A percentile compares a stretch with the other conserved stretches of the same genome.
Evolutionary conservation across 2,329 filamentous ascomycete species (phyloP).

Genomic region (Sarocladiaceae sp.): DNA sequence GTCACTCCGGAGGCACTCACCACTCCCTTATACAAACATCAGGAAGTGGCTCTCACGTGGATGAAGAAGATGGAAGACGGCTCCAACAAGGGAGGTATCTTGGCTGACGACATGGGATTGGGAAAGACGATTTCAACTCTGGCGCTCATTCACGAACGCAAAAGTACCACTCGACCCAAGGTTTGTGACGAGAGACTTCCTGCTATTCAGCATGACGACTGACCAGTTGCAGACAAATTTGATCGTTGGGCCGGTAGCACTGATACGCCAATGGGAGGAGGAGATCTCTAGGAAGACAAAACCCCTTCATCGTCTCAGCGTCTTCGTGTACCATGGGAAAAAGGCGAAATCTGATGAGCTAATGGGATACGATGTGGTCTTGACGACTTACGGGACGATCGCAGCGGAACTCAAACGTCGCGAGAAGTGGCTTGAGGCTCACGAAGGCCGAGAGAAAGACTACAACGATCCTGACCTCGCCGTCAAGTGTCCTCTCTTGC

Average conservation of each 20-base stretch:
- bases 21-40: slow-evolving; percentile 70
- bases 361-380: slow-evolving; percentile 64
- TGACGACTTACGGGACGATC: slow-evolving; percentile 83
- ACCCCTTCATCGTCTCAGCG: slow-evolving; percentile 48
- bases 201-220: not conserved
- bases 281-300: slow-evolving; percentile 70
- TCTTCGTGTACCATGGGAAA: slow-evolving; percentile 66
- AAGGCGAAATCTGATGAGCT: slow-evolving; percentile 52
- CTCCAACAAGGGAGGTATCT: slow-evolving; percentile 76
- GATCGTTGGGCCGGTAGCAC: slow-evolving; percentile 71
- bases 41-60: slow-evolving; percentile 78
- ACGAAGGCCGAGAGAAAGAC: slow-evolving; percentile 31
- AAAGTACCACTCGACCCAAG: slow-evolving; percentile 40
- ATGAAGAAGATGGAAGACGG: slow-evolving; percentile 73
- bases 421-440: slow-evolving; percentile 44
- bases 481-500: slow-evolving; percentile 51
- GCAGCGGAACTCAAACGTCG: slow-evolving; percentile 54
- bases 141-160: slow-evolving; percentile 65
- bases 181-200: slow-evolving; percentile 14
- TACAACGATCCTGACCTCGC: slow-evolving; percentile 29
- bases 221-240: slow-evolving; percentile 61
- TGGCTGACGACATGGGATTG: slow-evolving; percentile 90
- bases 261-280: slow-evolving; percentile 78
- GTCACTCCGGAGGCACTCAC: slow-evolving; percentile 64
- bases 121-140: slow-evolving; percentile 86